Conservation (phyloP, 2,329 filamentous ascomycete genomes). For the Exophiala lecanii-corni region DNA sequence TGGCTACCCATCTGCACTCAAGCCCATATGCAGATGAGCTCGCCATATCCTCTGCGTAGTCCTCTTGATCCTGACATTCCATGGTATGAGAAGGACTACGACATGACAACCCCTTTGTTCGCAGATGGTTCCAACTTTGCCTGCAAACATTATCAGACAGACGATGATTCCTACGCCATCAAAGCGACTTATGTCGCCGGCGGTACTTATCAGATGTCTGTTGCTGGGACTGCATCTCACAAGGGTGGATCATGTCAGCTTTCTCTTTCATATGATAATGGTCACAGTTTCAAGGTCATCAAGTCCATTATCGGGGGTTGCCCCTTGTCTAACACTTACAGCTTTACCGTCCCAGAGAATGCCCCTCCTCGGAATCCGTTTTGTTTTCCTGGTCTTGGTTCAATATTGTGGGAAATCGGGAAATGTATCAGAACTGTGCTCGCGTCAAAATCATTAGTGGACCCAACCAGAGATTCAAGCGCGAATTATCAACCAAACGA, state of each 20-base stretch:
- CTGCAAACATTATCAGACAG: slow-evolving; percentile 64
- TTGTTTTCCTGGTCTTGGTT: slow-evolving; percentile 75
- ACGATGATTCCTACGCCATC: slow-evolving; percentile 42
- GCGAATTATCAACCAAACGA: slow-evolving; percentile 13
- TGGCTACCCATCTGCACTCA: slow-evolving; percentile 20
- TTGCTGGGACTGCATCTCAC: slow-evolving; percentile 61
- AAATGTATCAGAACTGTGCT: slow-evolving; percentile 87
- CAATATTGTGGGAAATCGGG: slow-evolving; percentile 70
- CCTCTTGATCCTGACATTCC: slow-evolving; percentile 44
- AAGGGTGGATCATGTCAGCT: slow-evolving; percentile 73
- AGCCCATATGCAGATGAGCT: slow-evolving; percentile 53
- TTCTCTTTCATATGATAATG: slow-evolving; percentile 68
- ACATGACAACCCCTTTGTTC: slow-evolving; percentile 64
- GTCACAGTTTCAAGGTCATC: slow-evolving; percentile 64
- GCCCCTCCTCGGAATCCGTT: slow-evolving; percentile 53
- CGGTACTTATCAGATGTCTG: slow-evolving; percentile 56
- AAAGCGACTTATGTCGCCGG: slow-evolving; percentile 62
- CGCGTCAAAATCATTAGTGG: slow-evolving; percentile 54
- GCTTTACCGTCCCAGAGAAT: slow-evolving; percentile 63
- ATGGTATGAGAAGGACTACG: slow-evolving; percentile 58
- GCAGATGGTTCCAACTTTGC: slow-evolving; percentile 63
- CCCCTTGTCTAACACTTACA: slow-evolving; percentile 50
- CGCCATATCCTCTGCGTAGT: slow-evolving; percentile 51
- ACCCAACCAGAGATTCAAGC: slow-evolving; percentile 8
- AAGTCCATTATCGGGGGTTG: slow-evolving; percentile 59